phyloP scores from a whole-genome alignment of 805 yeast genomes.

The Cyberlindnera mycetangii region DNA sequence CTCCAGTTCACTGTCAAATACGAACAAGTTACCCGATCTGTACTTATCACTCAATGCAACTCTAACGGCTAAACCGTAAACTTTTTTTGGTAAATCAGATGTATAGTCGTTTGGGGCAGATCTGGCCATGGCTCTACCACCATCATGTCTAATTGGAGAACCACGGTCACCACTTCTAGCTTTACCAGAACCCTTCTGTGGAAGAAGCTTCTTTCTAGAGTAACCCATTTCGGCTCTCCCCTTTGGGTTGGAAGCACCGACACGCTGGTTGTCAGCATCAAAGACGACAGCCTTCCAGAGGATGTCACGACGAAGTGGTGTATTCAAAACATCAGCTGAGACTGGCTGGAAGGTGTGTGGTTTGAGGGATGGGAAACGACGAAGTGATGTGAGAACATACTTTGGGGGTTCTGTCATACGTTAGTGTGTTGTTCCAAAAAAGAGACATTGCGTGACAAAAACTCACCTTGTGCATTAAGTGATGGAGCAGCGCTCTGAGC shows the following conservation, averaged over 20 bases:
- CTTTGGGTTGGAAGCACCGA: slow-evolving; percentile 83
- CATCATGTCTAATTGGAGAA: slow-evolving; percentile 87
- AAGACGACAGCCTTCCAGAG: slow-evolving; percentile 92
- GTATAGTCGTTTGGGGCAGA: slow-evolving; percentile 88
- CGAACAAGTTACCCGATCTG: slow-evolving; percentile 65
- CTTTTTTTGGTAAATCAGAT: slow-evolving; percentile 68
- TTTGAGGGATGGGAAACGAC: slow-evolving; percentile 87
- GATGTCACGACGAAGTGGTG: slow-evolving; percentile 83
- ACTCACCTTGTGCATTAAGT: slow-evolving; percentile 23
- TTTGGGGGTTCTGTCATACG: slow-evolving; percentile 47
- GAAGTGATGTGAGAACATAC: slow-evolving; percentile 71
- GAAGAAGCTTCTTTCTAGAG: slow-evolving; percentile 75
- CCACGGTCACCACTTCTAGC: slow-evolving; percentile 97
- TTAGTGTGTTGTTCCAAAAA: not conserved
- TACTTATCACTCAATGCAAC: slow-evolving; percentile 82
- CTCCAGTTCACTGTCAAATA: slow-evolving; percentile 52
- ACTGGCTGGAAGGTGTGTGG: slow-evolving; percentile 79
- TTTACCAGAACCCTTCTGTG: slow-evolving; percentile 92
- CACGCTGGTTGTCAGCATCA: slow-evolving; percentile 87
- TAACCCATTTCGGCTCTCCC: slow-evolving; percentile 85
- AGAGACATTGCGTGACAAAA: not conserved
- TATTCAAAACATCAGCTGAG: slow-evolving; percentile 63
- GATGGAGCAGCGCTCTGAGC: slow-evolving; percentile 9
- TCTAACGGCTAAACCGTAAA: slow-evolving; percentile 73
- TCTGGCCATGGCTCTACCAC: slow-evolving; percentile 86